Conservation (phyloP, 2,329 filamentous ascomycete species). For the Didymella pinodella region DNA sequence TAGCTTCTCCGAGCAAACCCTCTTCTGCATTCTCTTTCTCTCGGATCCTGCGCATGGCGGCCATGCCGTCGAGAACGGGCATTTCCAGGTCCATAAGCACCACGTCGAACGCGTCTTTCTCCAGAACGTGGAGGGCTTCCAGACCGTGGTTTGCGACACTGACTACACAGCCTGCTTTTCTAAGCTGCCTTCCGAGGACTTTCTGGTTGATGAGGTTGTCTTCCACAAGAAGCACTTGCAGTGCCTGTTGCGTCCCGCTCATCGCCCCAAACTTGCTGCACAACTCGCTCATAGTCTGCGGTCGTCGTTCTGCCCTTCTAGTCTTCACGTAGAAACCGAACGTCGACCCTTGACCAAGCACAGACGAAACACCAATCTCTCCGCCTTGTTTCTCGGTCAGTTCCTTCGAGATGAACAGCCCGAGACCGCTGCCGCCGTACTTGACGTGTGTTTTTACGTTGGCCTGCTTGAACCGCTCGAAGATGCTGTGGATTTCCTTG, state of each 20-base stretch:
- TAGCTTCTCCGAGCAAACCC: constrained; percentile 25
- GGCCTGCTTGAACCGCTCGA: constrained; percentile 49
- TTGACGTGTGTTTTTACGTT: constrained; percentile 50
- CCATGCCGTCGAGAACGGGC: constrained; percentile 60
- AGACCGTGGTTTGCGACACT: constrained; percentile 49
- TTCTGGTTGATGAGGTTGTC: constrained; percentile 53
- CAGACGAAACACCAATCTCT: constrained; percentile 55
- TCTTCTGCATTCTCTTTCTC: constrained; percentile 53
- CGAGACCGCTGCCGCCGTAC: constrained; percentile 56
- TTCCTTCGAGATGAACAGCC: constrained; percentile 57
- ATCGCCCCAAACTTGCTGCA: constrained; percentile 13
- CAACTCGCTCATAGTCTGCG: constrained; percentile 17
- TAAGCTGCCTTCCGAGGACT: constrained; percentile 48
- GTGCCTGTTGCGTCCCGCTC: constrained; percentile 7
- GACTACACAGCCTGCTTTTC: constrained; percentile 43
- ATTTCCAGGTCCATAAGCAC: constrained; percentile 63
- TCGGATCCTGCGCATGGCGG: constrained; percentile 58
- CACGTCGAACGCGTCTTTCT: constrained; percentile 40
- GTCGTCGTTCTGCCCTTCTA: constrained; percentile 31
- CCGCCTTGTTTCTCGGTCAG: constrained; percentile 57
- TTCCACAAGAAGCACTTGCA: constrained; percentile 49
- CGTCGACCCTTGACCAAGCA: constrained; percentile 49
- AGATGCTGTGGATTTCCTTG: constrained; percentile 51
- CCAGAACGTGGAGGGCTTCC: constrained; percentile 47
- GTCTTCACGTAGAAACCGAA: constrained; percentile 57